Base-by-base conservation (phyloP, 1,139 yeast species). In the Suhomyces kunorum region DNA sequence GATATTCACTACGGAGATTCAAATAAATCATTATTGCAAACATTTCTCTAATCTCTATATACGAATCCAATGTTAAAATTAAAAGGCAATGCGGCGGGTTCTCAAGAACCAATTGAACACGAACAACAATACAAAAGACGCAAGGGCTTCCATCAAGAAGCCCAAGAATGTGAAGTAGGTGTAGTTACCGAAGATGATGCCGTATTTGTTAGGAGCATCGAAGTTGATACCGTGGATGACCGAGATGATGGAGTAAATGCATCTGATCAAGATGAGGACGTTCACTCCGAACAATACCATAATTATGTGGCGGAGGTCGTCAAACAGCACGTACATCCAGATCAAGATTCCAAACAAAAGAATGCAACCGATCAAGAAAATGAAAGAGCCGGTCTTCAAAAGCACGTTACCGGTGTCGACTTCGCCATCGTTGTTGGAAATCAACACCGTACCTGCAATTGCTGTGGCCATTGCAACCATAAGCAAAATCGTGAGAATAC, bases 141-240 rank as follows among this genome's bases (percentile, higher is more conserved):
- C 19, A 8, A 48, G 6, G 3, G 39, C 46, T 36, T 50, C 54
- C 25, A 29, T 30, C 15, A 44, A 12, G 15, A 55, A 47, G 1
- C 41, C 56, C 44, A 56, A 25, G 32, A 54, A 55, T 8, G 56
- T 45, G 28, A 52, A 56, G 42, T 54, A 56, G 38, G 48, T 40
- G 42, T 48, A 56, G 31, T 55, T 49, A n/a, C 60, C 61, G 27
- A 47, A 49, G 17, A 56, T 25, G 25, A 56, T 40, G 11, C 49
- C 36, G 37, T 46, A 55, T 34, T 53, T 43, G 25, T 50, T 46
- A 8, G 55, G 49, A 8, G 34, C 15, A 5, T 36, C 32, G 28
- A 55, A 43, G 27, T 40, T 39, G 25, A 48, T 30, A 4, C 53
- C 53, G n/a, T 45, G 37, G 41, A 55, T 52, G 1, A 59, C 45